Conservation (phyloP, 2,329 filamentous ascomycete genomes). For the Cadophora gregata region DNA sequence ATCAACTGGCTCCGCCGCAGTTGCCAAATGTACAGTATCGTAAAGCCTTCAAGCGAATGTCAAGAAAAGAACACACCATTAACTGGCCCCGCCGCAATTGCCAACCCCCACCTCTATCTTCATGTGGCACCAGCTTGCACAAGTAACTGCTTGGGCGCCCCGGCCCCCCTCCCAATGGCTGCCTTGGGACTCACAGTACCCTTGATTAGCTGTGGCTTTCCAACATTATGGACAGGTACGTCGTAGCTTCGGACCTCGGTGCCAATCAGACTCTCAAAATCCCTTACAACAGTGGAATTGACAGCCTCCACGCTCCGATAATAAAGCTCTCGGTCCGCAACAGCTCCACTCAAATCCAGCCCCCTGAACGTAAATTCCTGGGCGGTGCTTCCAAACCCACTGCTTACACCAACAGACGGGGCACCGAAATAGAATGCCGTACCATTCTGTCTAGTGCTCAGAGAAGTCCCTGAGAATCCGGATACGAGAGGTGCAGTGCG, state of each 20-base stretch:
- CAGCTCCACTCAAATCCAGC: constrained; percentile 45
- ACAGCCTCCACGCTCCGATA: constrained; percentile 59
- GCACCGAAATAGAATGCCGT: constrained; percentile 60
- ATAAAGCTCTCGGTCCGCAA: constrained; percentile 51
- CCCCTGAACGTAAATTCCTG: constrained; percentile 60
- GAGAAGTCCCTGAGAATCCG: constrained; percentile 47
- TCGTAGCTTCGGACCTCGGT: constrained; percentile 29
- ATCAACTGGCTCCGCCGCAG: neutral
- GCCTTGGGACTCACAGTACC: constrained; percentile 43
- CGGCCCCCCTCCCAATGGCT: constrained; percentile 46
- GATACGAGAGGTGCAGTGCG: constrained; percentile 33
- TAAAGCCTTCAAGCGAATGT: too few species aligned
- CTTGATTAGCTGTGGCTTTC: constrained; percentile 24
- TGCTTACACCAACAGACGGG: constrained; percentile 53
- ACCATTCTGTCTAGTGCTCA: constrained; percentile 62
- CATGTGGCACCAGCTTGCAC: constrained; percentile 30
- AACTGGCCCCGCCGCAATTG: neutral
- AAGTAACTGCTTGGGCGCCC: constrained; percentile 37
- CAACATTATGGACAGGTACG: constrained; percentile 16
- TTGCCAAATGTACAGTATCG: too few species aligned
- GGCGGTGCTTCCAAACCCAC: constrained; percentile 59
- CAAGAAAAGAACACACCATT: constrained; percentile 17
- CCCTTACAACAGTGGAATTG: constrained; percentile 58
- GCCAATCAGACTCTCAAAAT: constrained; percentile 51
- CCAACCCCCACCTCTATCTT: constrained; percentile 12